phyloP scores from a whole-genome alignment of 2,329 filamentous ascomycete species.

The Alternaria ethzedia region DNA sequence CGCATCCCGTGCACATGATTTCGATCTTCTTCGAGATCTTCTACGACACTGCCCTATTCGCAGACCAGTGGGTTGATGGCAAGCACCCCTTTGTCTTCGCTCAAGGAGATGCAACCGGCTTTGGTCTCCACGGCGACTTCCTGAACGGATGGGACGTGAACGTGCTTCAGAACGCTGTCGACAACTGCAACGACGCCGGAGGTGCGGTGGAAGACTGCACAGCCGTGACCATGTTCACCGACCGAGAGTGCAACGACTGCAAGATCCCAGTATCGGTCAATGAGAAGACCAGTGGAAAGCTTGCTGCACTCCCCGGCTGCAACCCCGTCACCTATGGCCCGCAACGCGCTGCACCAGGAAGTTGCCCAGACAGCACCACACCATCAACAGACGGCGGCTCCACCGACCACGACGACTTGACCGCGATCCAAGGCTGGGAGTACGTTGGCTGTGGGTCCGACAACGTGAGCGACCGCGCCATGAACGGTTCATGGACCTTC shows the following conservation, averaged over 20 bases:
- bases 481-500: slow-evolving; percentile 32
- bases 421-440: slow-evolving; percentile 60
- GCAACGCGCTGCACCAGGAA: slow-evolving; percentile 17
- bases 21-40: slow-evolving; percentile 66
- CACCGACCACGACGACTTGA: slow-evolving; percentile 48
- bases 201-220: slow-evolving; percentile 46
- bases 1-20: slow-evolving; percentile 59
- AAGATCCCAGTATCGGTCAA: slow-evolving; percentile 54
- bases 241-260: slow-evolving; percentile 59
- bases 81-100: slow-evolving; percentile 64
- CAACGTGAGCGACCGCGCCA: slow-evolving; percentile 47
- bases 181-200: slow-evolving; percentile 64
- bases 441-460: slow-evolving; percentile 68
- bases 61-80: slow-evolving; percentile 54
- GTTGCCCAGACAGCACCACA: slow-evolving; percentile 47
- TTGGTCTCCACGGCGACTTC: slow-evolving; percentile 75
- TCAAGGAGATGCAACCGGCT: slow-evolving; percentile 74
- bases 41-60: slow-evolving; percentile 59
- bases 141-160: slow-evolving; percentile 71
- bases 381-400: slow-evolving; percentile 9
- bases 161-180: slow-evolving; percentile 70
- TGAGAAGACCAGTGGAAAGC: slow-evolving; percentile 53
- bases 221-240: slow-evolving; percentile 54
- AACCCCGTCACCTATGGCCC: slow-evolving; percentile 56
- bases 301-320: slow-evolving; percentile 62